phyloP scores from a whole-genome alignment of 1,284 basidiomycete genomes.

The Malassezia restricta region DNA sequence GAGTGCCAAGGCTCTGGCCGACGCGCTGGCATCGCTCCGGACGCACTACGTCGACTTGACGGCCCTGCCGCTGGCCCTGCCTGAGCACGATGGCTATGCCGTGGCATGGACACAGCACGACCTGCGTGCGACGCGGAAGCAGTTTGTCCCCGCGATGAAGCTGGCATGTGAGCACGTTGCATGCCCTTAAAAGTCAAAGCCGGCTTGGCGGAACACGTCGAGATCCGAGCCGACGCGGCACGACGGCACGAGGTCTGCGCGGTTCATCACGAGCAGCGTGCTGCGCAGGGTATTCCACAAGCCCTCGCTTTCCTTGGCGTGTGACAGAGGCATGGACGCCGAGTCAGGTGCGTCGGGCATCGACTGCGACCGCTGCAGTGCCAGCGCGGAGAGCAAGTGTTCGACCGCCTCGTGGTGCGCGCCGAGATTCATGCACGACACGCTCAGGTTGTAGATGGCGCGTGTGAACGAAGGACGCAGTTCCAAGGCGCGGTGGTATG shows the following conservation, averaged over 20 bases:
- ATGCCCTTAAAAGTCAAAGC: constrained; percentile 64
- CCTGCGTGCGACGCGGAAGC: constrained; percentile 12
- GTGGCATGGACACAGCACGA: constrained; percentile 8
- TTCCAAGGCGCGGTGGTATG: constrained; percentile 84
- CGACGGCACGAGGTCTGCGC: constrained; percentile 51
- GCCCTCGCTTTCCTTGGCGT: constrained; percentile 49
- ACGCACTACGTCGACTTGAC: constrained; percentile 4
- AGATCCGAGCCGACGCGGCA: constrained; percentile 53
- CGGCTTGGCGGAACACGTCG: constrained; percentile 61
- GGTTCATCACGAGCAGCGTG: constrained; percentile 49
- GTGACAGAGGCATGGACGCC: constrained; percentile 21
- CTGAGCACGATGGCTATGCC: neutral
- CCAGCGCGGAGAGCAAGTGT: constrained; percentile 85
- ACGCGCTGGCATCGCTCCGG: neutral
- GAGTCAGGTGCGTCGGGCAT: constrained; percentile 36
- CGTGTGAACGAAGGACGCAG: constrained; percentile 89
- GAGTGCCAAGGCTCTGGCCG: neutral
- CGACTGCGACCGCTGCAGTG: constrained; percentile 55
- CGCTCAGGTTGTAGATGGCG: constrained; percentile 93
- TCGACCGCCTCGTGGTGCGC: constrained; percentile 92
- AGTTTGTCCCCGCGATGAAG: constrained; percentile 8
- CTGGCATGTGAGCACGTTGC: neutral
- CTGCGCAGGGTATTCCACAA: constrained; percentile 86
- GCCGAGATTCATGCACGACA: constrained; percentile 90
- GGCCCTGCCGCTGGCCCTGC: neutral